A percentile compares a stretch with the other conserved stretches of the same genome.
Evolutionary conservation across 352 stramenopile genomes (phyloP).

Genomic region (Globisporangium mamillatum): DNA sequence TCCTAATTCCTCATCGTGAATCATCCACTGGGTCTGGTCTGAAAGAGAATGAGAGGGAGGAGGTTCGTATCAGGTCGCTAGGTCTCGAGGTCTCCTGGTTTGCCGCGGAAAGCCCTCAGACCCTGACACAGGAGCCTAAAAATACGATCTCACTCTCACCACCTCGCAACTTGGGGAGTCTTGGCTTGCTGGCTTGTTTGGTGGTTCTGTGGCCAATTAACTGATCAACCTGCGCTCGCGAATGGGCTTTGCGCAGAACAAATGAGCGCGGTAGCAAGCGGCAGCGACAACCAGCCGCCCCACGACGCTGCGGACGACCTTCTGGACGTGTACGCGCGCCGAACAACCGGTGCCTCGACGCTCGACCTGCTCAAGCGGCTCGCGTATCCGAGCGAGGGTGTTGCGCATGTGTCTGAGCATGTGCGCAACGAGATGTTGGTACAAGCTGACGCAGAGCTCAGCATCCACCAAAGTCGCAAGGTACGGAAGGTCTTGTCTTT

Average conservation of each 20-base stretch:
- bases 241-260: constrained; percentile 7
- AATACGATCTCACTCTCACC: constrained; percentile 2
- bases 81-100: background rate
- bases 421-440: constrained; percentile 53
- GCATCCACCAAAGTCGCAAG: constrained; percentile 12
- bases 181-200: background rate
- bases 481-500: background rate
- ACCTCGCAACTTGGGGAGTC: background rate
- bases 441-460: constrained; percentile 21
- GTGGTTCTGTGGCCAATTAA: background rate
- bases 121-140: background rate
- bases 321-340: constrained; percentile 26
- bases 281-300: background rate
- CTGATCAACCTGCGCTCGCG: background rate
- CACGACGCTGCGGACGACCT: constrained; percentile 12
- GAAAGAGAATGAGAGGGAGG: background rate
- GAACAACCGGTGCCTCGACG: constrained; percentile 43
- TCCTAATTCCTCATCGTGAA: background rate
- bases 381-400: constrained; percentile 4
- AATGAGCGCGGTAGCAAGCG: constrained; percentile 8
- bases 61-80: background rate
- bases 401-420: constrained; percentile 11
- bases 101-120: background rate
- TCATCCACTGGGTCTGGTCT: constrained; percentile 5
- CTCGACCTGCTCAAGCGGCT: constrained; percentile 57